These are phyloP conservation scores for Camelina sativa DNA, from an alignment of 345 rosid genomes.

Conservation along the genomic window DNA sequence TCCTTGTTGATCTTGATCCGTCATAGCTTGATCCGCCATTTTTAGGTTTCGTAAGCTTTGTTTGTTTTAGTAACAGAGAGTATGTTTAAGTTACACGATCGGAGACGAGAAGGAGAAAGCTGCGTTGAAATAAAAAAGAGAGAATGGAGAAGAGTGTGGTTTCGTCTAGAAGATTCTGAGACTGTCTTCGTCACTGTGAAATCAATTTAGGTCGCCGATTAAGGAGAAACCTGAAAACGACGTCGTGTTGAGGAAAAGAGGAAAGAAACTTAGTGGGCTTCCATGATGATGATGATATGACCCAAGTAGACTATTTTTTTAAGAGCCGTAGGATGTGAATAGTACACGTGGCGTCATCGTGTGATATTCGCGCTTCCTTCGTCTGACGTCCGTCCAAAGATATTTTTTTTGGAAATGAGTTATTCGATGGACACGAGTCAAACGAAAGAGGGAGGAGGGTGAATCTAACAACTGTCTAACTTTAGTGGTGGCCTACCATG, in stretches of 20 bases:
- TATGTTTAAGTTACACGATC: not conserved
- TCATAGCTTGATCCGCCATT: constrained; percentile 45
- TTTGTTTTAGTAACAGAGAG: not conserved
- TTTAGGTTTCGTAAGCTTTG: not conserved
- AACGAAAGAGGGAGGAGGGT: not conserved
- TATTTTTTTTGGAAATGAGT: constrained; percentile 19
- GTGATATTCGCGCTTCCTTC: constrained; percentile 2
- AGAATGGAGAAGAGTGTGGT: constrained; percentile 32
- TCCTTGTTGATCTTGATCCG: constrained; percentile 44
- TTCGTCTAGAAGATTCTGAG: constrained; percentile 34
- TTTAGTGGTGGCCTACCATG: constrained; percentile 41
- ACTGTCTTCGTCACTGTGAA: constrained; percentile 23
- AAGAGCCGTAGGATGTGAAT: constrained; percentile 37
- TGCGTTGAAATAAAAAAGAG: constrained; percentile 32
- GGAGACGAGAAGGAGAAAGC: not conserved
- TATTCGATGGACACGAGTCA: constrained; percentile 34
- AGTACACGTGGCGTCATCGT: constrained; percentile 26
- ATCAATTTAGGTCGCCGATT: constrained; percentile 26
- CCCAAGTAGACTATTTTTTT: constrained; percentile 17
- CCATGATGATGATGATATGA: constrained; percentile 9
- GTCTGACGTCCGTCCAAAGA: constrained; percentile 21
- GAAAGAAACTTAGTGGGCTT: constrained; percentile 36
- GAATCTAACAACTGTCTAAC: constrained; percentile 35
- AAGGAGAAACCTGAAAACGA: not conserved
- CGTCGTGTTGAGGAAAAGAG: not conserved